These are phyloP conservation scores for Talaromyces nanjingensis DNA, from an alignment of 495 filamentous ascomycete species.

Conservation along the genomic window DNA sequence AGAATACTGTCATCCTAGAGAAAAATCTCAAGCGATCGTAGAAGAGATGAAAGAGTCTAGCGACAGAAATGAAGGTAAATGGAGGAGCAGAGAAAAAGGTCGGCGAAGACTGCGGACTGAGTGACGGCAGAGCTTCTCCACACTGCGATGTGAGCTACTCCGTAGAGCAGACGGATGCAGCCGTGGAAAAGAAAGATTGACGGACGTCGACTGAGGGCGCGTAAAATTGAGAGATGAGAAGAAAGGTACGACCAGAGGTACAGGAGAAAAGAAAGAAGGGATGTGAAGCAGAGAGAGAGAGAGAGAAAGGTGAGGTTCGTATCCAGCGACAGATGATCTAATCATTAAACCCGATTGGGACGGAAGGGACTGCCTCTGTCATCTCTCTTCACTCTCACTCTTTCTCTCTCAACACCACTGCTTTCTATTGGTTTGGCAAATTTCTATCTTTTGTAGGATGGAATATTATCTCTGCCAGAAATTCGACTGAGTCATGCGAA, in stretches of 20 bases:
- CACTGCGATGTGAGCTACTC: background rate
- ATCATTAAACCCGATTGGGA: constrained; percentile 1
- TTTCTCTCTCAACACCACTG: background rate
- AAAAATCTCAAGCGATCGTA: background rate
- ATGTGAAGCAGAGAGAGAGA: constrained; percentile 5
- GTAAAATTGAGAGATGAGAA: background rate
- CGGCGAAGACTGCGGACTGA: background rate
- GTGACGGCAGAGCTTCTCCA: constrained; percentile 6
- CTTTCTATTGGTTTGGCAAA: background rate
- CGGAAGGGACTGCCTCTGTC: background rate
- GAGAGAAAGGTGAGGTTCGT: constrained; percentile 12
- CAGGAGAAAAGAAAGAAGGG: constrained; percentile 12
- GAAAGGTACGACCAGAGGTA: background rate
- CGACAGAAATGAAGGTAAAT: background rate
- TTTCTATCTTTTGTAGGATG: background rate
- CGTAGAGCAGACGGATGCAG: background rate
- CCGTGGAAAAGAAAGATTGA: background rate
- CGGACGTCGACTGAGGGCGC: background rate
- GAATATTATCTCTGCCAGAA: background rate
- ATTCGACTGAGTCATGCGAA: too few relatives aligned
- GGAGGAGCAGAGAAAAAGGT: constrained; percentile 8
- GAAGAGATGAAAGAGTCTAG: constrained; percentile 8
- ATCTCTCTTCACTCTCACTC: background rate
- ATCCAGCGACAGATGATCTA: background rate
- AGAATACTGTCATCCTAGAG: background rate